Base-by-base conservation (phyloP, 495 filamentous ascomycete species). In the Aspergillus avenaceus region DNA sequence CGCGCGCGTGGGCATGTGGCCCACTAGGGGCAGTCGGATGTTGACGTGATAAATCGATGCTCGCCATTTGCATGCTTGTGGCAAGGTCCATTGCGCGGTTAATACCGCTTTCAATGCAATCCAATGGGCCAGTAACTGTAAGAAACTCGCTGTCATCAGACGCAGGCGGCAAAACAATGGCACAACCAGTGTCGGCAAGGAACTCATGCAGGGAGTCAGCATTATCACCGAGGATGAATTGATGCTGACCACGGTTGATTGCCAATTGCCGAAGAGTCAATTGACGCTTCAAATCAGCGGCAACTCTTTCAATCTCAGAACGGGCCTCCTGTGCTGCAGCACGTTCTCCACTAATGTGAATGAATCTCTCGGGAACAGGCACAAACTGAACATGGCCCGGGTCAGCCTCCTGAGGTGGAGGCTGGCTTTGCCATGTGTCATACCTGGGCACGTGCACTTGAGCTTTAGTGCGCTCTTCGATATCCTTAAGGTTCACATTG, bases 141-240 rank as follows among this genome's bases (percentile, higher is more conserved):
- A 95, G 77, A 47, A 79, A 83, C 53, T 96, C 88, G 31, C 79
- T 84, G 36, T 92, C 88, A 31, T 88, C 87, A 12, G 77, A 79
- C 1, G 69, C 50, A 24, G 76, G 82, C 24, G 95, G 91, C 19
- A 97, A 58, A 37, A 97, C 81, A 38, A 97, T 82, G 32, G 86
- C 78, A 68, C 95, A 99, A 43, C 92, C 93, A 40, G 92, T 97
- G 53, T 96, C 83, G 13, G 83, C 81, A 50, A 96, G 81, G 73
- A 99, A 92, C 37, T 95, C 79, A 43, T 96, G 84, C 36, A 90
- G 69, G 3, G 87, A 84, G 50, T 84, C 79, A 25, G 86, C 88
- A 45, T 81, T 74, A 29, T 93, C 83, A 29, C 89, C 90, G 52
- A 95, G 82, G 58, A 99, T 88, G 70, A 96, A 96, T 62, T 90